Conservation (phyloP, 306 rosid genomes). For the Quillaja saponaria region DNA sequence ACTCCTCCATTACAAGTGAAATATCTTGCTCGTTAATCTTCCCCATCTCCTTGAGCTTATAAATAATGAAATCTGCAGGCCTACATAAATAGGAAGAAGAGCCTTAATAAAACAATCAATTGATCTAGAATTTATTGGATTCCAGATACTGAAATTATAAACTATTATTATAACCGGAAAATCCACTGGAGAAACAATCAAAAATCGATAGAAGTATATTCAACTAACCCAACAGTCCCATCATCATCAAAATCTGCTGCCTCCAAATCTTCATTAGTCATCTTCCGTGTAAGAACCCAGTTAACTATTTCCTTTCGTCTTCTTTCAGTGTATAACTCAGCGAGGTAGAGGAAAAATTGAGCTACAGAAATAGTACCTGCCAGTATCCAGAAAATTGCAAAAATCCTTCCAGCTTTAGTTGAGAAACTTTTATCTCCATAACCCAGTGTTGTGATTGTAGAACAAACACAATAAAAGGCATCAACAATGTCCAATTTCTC, state of each 20-base stretch:
- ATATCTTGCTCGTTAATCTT: constrained; percentile 80
- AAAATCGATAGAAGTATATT: constrained; percentile 12
- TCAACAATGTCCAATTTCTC: constrained; percentile 38
- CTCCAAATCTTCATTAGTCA: constrained; percentile 67
- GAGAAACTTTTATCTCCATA: constrained; percentile 85
- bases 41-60: constrained; percentile 90
- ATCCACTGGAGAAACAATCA: constrained; percentile 5
- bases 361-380: constrained; percentile 66
- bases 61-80: constrained; percentile 72
- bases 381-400: constrained; percentile 83
- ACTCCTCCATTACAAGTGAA: constrained; percentile 65
- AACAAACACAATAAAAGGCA: constrained; percentile 54
- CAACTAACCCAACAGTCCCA: constrained; percentile 69
- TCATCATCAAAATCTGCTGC: constrained; percentile 82
- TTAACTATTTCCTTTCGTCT: constrained; percentile 56
- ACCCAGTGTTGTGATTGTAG: constrained; percentile 51
- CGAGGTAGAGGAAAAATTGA: constrained; percentile 72
- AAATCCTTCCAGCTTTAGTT: constrained; percentile 65
- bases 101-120: background rate
- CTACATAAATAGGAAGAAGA: constrained; percentile 37
- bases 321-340: constrained; percentile 70
- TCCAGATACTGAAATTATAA: no score
- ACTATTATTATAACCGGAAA: no score
- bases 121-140: no score
- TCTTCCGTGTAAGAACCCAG: constrained; percentile 60